These are phyloP conservation scores for Vitis rotundifolia DNA, from an alignment of 164 flowering plant species.

Conservation along the genomic window DNA sequence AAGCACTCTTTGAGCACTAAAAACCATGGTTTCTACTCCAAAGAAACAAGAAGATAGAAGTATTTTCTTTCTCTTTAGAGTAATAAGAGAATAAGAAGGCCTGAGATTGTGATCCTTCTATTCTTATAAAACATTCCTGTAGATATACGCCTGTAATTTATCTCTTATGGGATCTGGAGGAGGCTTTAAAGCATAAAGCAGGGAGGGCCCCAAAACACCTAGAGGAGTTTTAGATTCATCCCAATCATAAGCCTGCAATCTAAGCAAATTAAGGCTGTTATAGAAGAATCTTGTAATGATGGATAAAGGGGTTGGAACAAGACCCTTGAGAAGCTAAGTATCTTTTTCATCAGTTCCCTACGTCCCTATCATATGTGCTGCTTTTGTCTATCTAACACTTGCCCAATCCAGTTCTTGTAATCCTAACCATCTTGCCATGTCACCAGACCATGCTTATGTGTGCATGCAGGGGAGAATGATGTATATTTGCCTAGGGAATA, in stretches of 20 bases:
- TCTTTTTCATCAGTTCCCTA: slow-evolving; percentile 44
- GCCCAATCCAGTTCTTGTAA: slow-evolving; percentile 20
- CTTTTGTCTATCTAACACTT: slow-evolving; percentile 35
- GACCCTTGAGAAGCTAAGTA: slow-evolving; percentile 63
- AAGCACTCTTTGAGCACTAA: slow-evolving; percentile 27
- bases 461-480: slow-evolving; percentile 3
- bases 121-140: slow-evolving; percentile 44
- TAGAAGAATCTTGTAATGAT: slow-evolving; percentile 65
- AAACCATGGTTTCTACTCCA: slow-evolving; percentile 25
- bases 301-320: slow-evolving; percentile 50
- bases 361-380: slow-evolving; percentile 43
- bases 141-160: slow-evolving; percentile 38
- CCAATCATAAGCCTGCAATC: slow-evolving; percentile 41
- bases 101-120: slow-evolving; percentile 24
- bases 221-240: slow-evolving; percentile 34
- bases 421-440: slow-evolving; percentile 33
- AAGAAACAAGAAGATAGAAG: slow-evolving; percentile 15
- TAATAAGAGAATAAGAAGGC: slow-evolving; percentile 19
- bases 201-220: slow-evolving; percentile 27
- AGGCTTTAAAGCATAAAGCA: slow-evolving; percentile 28
- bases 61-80: slow-evolving; percentile 16
- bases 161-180: slow-evolving; percentile 25
- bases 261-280: slow-evolving; percentile 62
- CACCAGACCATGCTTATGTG: slow-evolving; percentile 26
- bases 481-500: not conserved